Conservation (phyloP, 495 filamentous ascomycete genomes). For the Lasiosphaeris hirsuta region DNA sequence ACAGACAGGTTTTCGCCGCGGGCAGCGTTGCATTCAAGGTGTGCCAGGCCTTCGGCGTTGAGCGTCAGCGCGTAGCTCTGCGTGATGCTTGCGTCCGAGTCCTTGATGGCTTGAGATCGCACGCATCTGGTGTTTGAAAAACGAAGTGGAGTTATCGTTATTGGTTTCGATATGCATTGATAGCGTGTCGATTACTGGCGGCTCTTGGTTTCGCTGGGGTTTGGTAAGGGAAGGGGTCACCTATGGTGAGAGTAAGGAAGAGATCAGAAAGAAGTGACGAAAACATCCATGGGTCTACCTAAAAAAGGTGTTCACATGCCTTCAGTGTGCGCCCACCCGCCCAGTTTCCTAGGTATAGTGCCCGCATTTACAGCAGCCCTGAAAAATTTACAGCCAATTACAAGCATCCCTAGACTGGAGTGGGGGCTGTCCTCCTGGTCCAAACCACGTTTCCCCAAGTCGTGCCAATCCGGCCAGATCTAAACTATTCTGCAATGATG, state of each 20-base stretch:
- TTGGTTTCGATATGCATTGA: slow-evolving; percentile 48
- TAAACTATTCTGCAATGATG: too few relatives aligned
- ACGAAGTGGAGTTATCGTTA: slow-evolving; percentile 40
- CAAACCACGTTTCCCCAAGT: too few relatives aligned
- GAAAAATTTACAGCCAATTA: too few relatives aligned
- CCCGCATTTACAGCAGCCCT: too few relatives aligned
- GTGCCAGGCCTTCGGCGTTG: slow-evolving; percentile 47
- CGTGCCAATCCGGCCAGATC: too few relatives aligned
- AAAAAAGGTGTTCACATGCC: slow-evolving; percentile 10
- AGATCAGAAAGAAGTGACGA: not conserved
- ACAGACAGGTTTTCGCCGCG: slow-evolving; percentile 9
- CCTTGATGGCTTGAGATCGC: slow-evolving; percentile 37
- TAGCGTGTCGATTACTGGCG: slow-evolving; percentile 7
- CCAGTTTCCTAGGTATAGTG: too few relatives aligned
- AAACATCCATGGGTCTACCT: too few relatives aligned
- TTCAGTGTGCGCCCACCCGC: not conserved
- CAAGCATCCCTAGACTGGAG: too few relatives aligned
- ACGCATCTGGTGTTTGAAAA: slow-evolving; percentile 49
- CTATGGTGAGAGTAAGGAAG: not conserved
- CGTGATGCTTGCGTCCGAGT: slow-evolving; percentile 35
- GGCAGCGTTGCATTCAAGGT: slow-evolving; percentile 39
- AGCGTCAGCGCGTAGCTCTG: slow-evolving; percentile 45
- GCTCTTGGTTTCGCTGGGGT: slow-evolving; percentile 7
- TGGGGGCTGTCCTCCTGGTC: too few relatives aligned
- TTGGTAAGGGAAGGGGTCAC: not conserved